Percentiles rank a stretch among this genome's conserved stretches.
Evolutionary conservation across 495 filamentous ascomycete genomes (phyloP).

Genomic region (Aspergillus heteromorphus): DNA sequence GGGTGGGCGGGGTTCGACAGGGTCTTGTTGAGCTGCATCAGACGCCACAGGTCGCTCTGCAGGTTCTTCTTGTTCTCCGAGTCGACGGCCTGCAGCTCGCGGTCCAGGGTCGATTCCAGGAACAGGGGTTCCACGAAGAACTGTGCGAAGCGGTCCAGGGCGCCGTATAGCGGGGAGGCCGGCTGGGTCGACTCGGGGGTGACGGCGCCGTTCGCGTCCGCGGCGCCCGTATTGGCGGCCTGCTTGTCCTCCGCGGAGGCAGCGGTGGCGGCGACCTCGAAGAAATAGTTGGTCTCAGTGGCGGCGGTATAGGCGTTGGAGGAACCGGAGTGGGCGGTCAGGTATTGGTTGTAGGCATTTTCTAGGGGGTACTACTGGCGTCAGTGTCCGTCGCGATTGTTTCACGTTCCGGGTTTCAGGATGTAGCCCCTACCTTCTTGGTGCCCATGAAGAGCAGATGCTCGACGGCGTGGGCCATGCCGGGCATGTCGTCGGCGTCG

Average conservation of each 20-base stretch:
- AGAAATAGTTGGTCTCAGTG: slow-evolving; percentile 97
- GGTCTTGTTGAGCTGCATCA: slow-evolving; percentile 88
- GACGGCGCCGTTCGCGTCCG: slow-evolving; percentile 30
- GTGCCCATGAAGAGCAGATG: slow-evolving; percentile 98
- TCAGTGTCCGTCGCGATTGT: neutral
- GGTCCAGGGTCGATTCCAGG: slow-evolving; percentile 80
- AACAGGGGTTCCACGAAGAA: slow-evolving; percentile 96
- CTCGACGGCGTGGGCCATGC: slow-evolving; percentile 86
- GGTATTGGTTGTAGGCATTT: slow-evolving; percentile 92
- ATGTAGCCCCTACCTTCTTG: slow-evolving; percentile 60
- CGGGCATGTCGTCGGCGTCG: slow-evolving; percentile 86
- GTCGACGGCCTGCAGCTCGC: slow-evolving; percentile 89
- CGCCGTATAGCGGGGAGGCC: slow-evolving; percentile 74
- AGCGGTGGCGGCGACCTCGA: slow-evolving; percentile 77
- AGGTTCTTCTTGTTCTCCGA: slow-evolving; percentile 99
- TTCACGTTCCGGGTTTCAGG: no score
- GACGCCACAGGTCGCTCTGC: slow-evolving; percentile 88
- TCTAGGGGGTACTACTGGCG: slow-evolving; percentile 73
- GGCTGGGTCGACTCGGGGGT: slow-evolving; percentile 12
- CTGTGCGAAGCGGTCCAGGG: slow-evolving; percentile 92
- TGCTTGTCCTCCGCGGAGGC: slow-evolving; percentile 41
- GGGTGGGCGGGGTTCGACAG: slow-evolving; percentile 87
- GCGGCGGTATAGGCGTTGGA: slow-evolving; percentile 94
- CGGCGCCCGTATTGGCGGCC: slow-evolving; percentile 35
- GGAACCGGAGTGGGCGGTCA: slow-evolving; percentile 79